phyloP scores from a whole-genome alignment of 148 eudicot species.

The Nyssa sinensis region DNA sequence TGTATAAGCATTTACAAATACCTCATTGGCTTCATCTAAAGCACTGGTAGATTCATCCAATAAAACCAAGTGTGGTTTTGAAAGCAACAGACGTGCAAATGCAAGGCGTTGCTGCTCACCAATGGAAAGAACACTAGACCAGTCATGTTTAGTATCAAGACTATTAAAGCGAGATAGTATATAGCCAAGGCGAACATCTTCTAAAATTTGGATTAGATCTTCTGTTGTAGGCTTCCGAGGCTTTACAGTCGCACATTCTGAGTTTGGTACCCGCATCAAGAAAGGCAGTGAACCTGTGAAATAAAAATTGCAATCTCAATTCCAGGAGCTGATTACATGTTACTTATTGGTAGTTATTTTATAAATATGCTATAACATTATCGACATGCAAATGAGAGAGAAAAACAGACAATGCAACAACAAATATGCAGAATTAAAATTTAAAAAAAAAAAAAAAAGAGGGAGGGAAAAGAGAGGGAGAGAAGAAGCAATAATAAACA shows the following conservation, averaged over 20 bases:
- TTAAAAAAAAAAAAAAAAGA: no score
- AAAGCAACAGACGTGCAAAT: slow-evolving; percentile 86
- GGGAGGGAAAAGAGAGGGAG: not conserved
- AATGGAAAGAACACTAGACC: slow-evolving; percentile 93
- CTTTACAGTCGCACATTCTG: slow-evolving; percentile 26
- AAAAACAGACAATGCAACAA: no score
- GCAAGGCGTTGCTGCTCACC: slow-evolving; percentile 99
- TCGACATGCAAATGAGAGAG: slow-evolving; percentile 1
- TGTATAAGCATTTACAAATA: slow-evolving; percentile 21
- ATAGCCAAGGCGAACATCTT: slow-evolving; percentile 87
- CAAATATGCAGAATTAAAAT: no score
- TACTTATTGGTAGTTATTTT: not conserved
- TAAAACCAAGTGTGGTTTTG: slow-evolving; percentile 75
- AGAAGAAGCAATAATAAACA: no score
- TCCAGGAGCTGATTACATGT: not conserved
- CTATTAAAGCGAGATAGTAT: slow-evolving; percentile 59
- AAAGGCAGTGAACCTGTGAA: slow-evolving; percentile 58
- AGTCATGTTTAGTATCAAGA: slow-evolving; percentile 70
- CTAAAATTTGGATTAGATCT: slow-evolving; percentile 62
- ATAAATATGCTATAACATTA: not conserved
- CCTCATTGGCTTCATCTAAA: slow-evolving; percentile 95
- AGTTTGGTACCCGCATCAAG: slow-evolving; percentile 35
- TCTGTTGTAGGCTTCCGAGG: slow-evolving; percentile 60
- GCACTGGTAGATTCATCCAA: slow-evolving; percentile 99
- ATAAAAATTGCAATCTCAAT: not conserved